A percentile compares a stretch with the other conserved stretches of the same genome.
phyloP scores from a whole-genome alignment of 495 filamentous ascomycete species.

The Apodospora peruviana region DNA sequence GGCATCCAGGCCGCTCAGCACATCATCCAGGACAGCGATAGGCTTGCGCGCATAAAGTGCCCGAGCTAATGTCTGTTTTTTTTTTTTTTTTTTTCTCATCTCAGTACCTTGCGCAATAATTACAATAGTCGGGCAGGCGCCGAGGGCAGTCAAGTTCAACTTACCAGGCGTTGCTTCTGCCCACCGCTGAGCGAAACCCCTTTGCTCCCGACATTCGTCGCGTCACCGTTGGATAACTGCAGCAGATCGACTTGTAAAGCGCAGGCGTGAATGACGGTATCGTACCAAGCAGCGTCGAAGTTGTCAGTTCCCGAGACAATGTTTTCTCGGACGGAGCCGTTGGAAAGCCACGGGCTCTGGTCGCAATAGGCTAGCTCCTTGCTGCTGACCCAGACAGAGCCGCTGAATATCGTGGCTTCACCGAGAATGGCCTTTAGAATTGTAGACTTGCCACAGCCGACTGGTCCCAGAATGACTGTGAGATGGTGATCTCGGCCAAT shows the following conservation, averaged over 20 bases:
- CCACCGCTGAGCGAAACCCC: slow-evolving; percentile 58
- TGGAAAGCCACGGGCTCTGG: slow-evolving; percentile 1
- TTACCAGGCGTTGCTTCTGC: slow-evolving; percentile 52
- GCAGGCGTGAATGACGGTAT: slow-evolving; percentile 1
- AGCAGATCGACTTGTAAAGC: neutral
- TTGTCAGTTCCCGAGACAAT: neutral
- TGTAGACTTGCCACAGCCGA: slow-evolving; percentile 31
- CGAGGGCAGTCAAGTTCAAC: neutral
- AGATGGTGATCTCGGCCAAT: neutral
- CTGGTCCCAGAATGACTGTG: slow-evolving; percentile 23
- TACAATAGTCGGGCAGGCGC: neutral
- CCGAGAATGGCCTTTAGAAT: slow-evolving; percentile 27
- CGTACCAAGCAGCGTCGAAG: slow-evolving; percentile 2
- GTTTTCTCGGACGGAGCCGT: neutral
- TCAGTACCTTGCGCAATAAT: no score
- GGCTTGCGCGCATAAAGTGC: slow-evolving; percentile 17
- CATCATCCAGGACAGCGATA: slow-evolving; percentile 31
- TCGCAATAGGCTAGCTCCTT: slow-evolving; percentile 26
- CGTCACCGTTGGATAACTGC: slow-evolving; percentile 26
- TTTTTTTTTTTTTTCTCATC: no score
- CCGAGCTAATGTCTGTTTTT: slow-evolving; percentile 5
- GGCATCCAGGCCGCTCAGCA: slow-evolving; percentile 54
- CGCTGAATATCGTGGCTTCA: slow-evolving; percentile 5
- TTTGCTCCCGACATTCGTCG: slow-evolving; percentile 54
- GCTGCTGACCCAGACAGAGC: slow-evolving; percentile 22